A percentile compares a stretch with the other conserved stretches of the same genome.
Evolutionary conservation across 352 stramenopile species (phyloP).

Genomic region (Phytophthora hibernalis): DNA sequence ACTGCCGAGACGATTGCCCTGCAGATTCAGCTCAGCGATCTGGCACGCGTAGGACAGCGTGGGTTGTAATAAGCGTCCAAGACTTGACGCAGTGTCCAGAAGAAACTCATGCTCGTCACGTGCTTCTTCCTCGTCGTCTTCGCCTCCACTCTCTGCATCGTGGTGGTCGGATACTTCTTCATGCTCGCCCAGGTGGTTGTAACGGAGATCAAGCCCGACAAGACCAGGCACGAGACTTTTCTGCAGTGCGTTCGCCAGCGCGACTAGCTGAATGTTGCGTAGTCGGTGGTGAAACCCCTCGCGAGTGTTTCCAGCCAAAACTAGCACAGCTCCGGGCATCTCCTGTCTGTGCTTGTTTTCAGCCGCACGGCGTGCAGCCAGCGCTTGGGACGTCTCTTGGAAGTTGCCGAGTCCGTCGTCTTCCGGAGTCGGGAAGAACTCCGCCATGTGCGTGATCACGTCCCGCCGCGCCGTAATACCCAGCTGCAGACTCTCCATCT

Average conservation of each 20-base stretch:
- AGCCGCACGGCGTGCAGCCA: conserved; percentile 46
- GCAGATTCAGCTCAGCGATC: conserved; percentile 63
- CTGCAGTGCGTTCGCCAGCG: conserved; percentile 55
- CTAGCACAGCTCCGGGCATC: conserved; percentile 26
- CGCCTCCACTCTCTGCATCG: conserved; percentile 22
- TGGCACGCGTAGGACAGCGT: conserved; percentile 57
- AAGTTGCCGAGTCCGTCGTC: conserved; percentile 43
- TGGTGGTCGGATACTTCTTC: conserved; percentile 28
- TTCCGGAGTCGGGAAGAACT: conserved; percentile 52
- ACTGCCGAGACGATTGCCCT: conserved; percentile 63
- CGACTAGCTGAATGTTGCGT: conserved; percentile 73
- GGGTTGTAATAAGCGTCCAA: conserved; percentile 56
- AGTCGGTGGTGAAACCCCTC: conserved; percentile 67
- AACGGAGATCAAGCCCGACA: conserved; percentile 52
- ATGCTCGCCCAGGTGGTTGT: conserved; percentile 62
- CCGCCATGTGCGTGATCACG: conserved; percentile 51
- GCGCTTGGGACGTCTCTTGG: conserved; percentile 52
- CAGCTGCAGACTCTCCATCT: conserved; percentile 80
- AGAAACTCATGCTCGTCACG: conserved; percentile 50
- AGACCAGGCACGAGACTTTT: conserved; percentile 58
- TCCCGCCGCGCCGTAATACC: conserved; percentile 70
- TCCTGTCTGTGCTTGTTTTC: conserved; percentile 22
- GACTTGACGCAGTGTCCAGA: conserved; percentile 52
- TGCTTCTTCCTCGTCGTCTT: conserved; percentile 26
- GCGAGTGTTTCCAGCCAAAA: conserved; percentile 60